These are phyloP conservation scores for Wallacemonas sp. DNA, from an alignment of 208 protist species.

Conservation along the genomic window DNA sequence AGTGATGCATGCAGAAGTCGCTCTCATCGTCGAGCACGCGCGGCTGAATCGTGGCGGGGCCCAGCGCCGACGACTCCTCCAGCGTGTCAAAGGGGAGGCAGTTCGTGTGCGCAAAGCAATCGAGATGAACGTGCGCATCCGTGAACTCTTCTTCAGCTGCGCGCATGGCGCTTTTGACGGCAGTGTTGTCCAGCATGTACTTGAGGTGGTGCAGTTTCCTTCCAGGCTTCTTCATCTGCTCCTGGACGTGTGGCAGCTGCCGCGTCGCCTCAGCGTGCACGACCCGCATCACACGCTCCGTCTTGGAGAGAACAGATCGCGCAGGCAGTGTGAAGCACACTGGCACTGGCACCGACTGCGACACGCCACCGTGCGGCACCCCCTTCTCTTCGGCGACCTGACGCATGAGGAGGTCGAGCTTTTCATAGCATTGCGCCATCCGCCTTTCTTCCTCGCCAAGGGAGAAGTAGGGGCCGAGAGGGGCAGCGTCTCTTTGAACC, in stretches of 20 bases:
- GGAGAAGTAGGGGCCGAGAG: constrained; percentile 40
- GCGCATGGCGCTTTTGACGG: constrained; percentile 31
- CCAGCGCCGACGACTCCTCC: constrained; percentile 18
- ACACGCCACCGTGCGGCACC: not conserved
- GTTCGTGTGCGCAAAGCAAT: constrained; percentile 27
- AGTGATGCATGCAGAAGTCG: constrained; percentile 78
- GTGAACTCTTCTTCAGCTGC: constrained; percentile 35
- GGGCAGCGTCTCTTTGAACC: constrained; percentile 11
- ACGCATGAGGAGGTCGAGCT: constrained; percentile 30
- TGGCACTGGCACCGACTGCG: not conserved
- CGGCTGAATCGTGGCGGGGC: constrained; percentile 29
- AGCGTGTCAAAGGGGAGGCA: not conserved
- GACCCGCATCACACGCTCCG: constrained; percentile 44
- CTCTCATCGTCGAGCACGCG: constrained; percentile 35
- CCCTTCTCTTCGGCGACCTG: constrained; percentile 23
- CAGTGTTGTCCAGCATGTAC: constrained; percentile 58
- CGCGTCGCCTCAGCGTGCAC: constrained; percentile 52
- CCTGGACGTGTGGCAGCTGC: constrained; percentile 44
- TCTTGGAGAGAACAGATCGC: constrained; percentile 52
- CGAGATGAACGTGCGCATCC: constrained; percentile 16
- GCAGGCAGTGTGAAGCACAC: constrained; percentile 29
- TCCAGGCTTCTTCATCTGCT: constrained; percentile 28
- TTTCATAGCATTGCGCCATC: constrained; percentile 35
- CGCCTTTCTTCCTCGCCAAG: constrained; percentile 48
- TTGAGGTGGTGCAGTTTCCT: constrained; percentile 38